Evolutionary conservation across 148 eudicot species (phyloP).

Genomic region (Rhododendron ovatum): DNA sequence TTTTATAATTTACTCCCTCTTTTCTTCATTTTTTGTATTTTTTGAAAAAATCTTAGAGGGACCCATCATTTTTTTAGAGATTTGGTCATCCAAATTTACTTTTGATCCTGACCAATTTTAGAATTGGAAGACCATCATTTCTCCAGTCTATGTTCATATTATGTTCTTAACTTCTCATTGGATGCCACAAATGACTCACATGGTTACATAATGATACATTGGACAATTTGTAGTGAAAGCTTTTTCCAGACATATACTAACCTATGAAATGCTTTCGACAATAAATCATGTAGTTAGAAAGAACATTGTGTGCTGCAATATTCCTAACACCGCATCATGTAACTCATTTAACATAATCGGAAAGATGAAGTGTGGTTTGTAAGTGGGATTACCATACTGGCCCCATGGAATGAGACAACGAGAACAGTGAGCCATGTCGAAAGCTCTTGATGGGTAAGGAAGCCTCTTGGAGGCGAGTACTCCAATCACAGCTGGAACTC

Average conservation of each 20-base stretch:
- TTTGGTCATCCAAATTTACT: no score
- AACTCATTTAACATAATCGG: neutral
- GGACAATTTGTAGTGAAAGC: neutral
- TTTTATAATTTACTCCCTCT: no score
- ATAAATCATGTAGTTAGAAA: neutral
- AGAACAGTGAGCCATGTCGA: constrained; percentile 83
- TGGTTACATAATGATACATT: neutral
- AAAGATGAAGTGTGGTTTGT: neutral
- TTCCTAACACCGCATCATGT: neutral
- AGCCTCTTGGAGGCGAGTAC: constrained; percentile 55
- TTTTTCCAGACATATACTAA: neutral
- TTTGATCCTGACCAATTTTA: no score
- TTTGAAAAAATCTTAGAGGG: no score
- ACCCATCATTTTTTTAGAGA: no score
- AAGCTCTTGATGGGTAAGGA: constrained; percentile 79
- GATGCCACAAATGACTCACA: neutral
- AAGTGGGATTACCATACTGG: constrained; percentile 39
- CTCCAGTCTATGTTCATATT: neutral
- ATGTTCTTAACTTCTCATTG: neutral
- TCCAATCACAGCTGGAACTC: constrained; percentile 76
- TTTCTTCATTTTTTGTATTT: no score
- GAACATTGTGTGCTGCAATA: neutral
- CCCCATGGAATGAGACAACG: constrained; percentile 89
- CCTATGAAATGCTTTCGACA: neutral
- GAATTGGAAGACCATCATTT: neutral